A percentile compares a stretch with the other conserved stretches of the same genome.
Conservation (phyloP, 305 asterid species). For the Petunia hybrid region DNA sequence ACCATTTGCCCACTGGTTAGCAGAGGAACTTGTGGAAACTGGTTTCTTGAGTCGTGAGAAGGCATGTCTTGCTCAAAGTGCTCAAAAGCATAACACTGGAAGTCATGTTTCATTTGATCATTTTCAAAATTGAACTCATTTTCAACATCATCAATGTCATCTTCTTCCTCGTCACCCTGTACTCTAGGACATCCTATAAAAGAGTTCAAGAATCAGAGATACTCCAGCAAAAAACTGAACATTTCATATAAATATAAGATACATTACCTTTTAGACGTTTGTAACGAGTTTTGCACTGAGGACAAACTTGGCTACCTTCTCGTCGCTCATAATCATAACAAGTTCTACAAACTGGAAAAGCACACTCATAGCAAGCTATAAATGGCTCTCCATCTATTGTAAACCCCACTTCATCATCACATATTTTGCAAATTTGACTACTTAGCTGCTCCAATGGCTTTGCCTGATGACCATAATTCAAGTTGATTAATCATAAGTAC, state of each 20-base stretch:
- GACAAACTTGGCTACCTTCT: conserved; percentile 51
- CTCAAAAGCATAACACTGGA: conserved; percentile 22
- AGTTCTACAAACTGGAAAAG: conserved; percentile 48
- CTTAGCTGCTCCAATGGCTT: conserved; percentile 33
- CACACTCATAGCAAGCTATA: conserved; percentile 53
- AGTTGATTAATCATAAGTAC: not conserved
- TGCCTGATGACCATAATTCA: conserved; percentile 28
- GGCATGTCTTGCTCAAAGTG: conserved; percentile 17
- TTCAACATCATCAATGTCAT: conserved; percentile 46
- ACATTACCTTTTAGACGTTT: conserved; percentile 49
- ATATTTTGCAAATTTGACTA: conserved; percentile 41
- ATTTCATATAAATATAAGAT: not conserved
- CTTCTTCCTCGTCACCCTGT: conserved; percentile 49
- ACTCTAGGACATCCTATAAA: conserved; percentile 48
- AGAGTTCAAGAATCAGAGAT: not conserved
- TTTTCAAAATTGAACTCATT: conserved; percentile 42
- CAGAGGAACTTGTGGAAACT: conserved; percentile 35
- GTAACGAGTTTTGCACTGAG: conserved; percentile 52
- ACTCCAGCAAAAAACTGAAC: not conserved
- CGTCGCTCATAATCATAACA: conserved; percentile 53
- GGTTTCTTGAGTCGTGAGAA: not conserved
- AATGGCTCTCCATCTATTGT: conserved; percentile 47
- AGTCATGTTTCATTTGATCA: not conserved
- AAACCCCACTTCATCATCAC: conserved; percentile 48
- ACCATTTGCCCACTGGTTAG: conserved; percentile 37